These are phyloP conservation scores for Mucor sp. DNA, from an alignment of 371 early-diverging fungal genomes.

Conservation along the genomic window DNA sequence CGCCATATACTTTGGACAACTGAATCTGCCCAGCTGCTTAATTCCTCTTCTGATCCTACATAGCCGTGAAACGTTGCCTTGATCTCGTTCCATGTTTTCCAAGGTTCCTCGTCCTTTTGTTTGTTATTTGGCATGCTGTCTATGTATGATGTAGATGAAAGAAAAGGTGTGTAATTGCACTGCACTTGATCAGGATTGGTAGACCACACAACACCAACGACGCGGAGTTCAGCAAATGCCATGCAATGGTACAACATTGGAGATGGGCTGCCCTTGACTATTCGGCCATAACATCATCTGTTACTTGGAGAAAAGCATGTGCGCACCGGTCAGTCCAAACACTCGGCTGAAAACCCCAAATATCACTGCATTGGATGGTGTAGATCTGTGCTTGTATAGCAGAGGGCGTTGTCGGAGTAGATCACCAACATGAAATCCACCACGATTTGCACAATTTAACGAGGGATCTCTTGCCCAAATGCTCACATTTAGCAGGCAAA, in stretches of 20 bases:
- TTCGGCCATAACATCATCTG: neutral
- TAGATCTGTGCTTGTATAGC: neutral
- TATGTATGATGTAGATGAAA: neutral
- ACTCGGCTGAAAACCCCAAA: neutral
- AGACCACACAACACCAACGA: neutral
- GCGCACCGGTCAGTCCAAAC: neutral
- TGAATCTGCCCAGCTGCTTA: slow-evolving; percentile 27
- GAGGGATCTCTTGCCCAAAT: neutral
- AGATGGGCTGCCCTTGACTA: neutral
- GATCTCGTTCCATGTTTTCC: neutral
- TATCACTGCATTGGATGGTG: neutral
- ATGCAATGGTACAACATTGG: neutral
- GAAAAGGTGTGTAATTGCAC: neutral
- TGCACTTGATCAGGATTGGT: neutral
- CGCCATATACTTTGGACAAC: slow-evolving; percentile 37
- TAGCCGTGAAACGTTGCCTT: neutral
- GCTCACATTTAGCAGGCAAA: neutral
- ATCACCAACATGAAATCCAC: neutral
- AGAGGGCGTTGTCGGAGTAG: neutral
- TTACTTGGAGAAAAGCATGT: neutral
- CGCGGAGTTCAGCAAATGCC: neutral
- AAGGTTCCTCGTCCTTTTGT: neutral
- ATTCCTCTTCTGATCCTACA: neutral
- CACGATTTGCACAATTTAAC: neutral
- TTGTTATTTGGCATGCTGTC: neutral